Evolutionary conservation across 345 rosid genomes (phyloP), one percentile per base, ranked within the genome.

Genomic region (Clausena lansium): DNA sequence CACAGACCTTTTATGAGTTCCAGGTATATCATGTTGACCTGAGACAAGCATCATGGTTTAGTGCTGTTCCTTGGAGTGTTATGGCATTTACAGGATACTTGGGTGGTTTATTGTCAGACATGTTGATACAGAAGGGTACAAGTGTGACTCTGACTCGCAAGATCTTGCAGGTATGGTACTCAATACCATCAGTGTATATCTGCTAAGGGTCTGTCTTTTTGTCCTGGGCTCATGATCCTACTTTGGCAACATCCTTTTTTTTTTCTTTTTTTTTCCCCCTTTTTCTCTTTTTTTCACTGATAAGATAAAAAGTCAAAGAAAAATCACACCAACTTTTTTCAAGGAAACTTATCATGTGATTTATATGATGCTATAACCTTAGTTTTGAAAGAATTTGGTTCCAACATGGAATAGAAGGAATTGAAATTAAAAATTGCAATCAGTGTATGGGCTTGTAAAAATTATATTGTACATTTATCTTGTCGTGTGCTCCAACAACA

Each of bases 21-120:
- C 87, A 93, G 99, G 88, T 93, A 45, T 90, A 89, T 88, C 97
- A 91, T 82, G 93, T 92, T 78, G 94, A 95, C 83, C 96, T 95
- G 76, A 92, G 90, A 84, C 97, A 84, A 82, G 98, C 99, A 70
- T 92, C 99, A 62, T 95, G 99, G 99, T 95, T 93, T 78, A 95
- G 99, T 85, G 99, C 98, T 6, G 87, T 87, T 74, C 99, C 99
- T 36, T 95, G 99, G 98, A 81, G 90, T 84, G 87, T 91, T 89
- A 95, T 95, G 99, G 97, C 98, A 72, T 81, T 93, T 70, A 89
- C 91, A 67, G 98, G 99, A 71, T 95, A 88, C 83, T 41, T 92
- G 70, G 98, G 90, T 73, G 99, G 98, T 76, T 72, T 82, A 79
- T 87, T 86, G 94, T 93, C 98, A 20, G 99, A 95, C 79, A 80